Evolutionary conservation across 495 filamentous ascomycete genomes (phyloP).

Genomic region (Penicillium paxilli): DNA sequence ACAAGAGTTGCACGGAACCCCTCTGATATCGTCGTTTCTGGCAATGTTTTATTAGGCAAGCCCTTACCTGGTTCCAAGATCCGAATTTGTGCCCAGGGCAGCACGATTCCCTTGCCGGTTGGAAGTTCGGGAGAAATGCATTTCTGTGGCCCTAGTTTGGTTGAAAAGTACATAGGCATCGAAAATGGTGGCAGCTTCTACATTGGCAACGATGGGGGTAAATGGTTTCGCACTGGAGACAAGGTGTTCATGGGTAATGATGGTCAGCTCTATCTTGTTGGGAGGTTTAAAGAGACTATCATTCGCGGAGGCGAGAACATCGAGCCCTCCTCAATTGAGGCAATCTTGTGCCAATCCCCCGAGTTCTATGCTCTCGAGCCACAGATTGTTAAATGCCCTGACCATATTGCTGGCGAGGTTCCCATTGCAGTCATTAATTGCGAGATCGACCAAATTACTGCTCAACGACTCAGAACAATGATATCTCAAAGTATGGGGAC

Average conservation of each 20-base stretch:
- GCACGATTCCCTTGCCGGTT: background rate
- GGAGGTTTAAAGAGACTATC: slow-evolving; percentile 51
- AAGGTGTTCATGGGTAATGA: slow-evolving; percentile 40
- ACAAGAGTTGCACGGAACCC: slow-evolving; percentile 10
- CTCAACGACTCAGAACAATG: slow-evolving; percentile 19
- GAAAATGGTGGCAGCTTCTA: slow-evolving; percentile 31
- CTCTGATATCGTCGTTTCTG: slow-evolving; percentile 14
- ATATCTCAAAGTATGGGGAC: slow-evolving; percentile 29
- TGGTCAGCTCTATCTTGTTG: slow-evolving; percentile 36
- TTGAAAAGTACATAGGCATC: slow-evolving; percentile 28
- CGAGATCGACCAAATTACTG: slow-evolving; percentile 1
- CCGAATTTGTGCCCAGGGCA: slow-evolving; percentile 18
- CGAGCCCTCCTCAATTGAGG: slow-evolving; percentile 39
- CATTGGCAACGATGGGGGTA: slow-evolving; percentile 20
- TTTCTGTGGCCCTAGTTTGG: slow-evolving; percentile 28
- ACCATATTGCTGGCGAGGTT: slow-evolving; percentile 25
- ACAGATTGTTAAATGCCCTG: slow-evolving; percentile 14
- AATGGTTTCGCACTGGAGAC: slow-evolving; percentile 47
- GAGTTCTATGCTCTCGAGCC: slow-evolving; percentile 18
- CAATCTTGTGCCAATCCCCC: slow-evolving; percentile 20
- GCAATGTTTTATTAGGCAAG: slow-evolving; percentile 26
- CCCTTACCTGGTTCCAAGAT: slow-evolving; percentile 30
- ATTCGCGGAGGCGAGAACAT: slow-evolving; percentile 53
- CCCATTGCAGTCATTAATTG: slow-evolving; percentile 15
- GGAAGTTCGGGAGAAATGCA: slow-evolving; percentile 44